Conservation (phyloP, 2,329 filamentous ascomycete genomes). For the Lasiodiplodia gonubiensis region DNA sequence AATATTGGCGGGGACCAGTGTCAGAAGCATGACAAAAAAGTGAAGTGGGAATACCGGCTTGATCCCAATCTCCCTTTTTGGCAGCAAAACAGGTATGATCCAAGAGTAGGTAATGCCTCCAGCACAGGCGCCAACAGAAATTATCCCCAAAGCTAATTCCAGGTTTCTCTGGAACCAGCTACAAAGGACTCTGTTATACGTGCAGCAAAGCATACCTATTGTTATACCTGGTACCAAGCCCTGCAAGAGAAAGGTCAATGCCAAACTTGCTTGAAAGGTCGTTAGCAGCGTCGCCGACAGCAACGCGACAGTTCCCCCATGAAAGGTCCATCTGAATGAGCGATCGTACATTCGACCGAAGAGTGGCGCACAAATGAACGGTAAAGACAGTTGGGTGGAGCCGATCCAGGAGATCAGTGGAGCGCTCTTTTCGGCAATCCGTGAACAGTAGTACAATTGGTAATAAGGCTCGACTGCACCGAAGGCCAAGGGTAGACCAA, state of each 20-base stretch:
- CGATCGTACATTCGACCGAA: constrained; percentile 40
- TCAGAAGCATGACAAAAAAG: constrained; percentile 31
- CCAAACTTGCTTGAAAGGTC: constrained; percentile 35
- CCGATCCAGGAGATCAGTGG: constrained; percentile 45
- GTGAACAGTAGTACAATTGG: constrained; percentile 36
- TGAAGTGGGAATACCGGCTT: constrained; percentile 38
- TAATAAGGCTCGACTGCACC: constrained; percentile 40
- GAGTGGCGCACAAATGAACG: constrained; percentile 41
- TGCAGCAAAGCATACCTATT: constrained; percentile 42
- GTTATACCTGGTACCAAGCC: constrained; percentile 42
- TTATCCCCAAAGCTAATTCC: constrained; percentile 42
- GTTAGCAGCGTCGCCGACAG: constrained; percentile 34
- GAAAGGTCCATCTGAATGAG: constrained; percentile 40
- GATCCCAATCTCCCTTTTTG: constrained; percentile 36
- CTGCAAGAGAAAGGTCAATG: constrained; percentile 40
- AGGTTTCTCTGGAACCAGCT: constrained; percentile 45
- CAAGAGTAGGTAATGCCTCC: constrained; percentile 44
- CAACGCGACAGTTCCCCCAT: constrained; percentile 40
- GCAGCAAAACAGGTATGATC: constrained; percentile 40
- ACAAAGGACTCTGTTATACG: constrained; percentile 39
- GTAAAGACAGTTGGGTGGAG: constrained; percentile 43
- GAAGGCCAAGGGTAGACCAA: constrained; percentile 41
- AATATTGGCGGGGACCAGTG: constrained; percentile 30
- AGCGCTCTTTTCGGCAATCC: constrained; percentile 32
- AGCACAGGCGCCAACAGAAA: constrained; percentile 42